Evolutionary conservation across 306 rosid genomes (phyloP), one percentile per base, ranked within the genome.

Genomic region (Gleditsia sinensis): DNA sequence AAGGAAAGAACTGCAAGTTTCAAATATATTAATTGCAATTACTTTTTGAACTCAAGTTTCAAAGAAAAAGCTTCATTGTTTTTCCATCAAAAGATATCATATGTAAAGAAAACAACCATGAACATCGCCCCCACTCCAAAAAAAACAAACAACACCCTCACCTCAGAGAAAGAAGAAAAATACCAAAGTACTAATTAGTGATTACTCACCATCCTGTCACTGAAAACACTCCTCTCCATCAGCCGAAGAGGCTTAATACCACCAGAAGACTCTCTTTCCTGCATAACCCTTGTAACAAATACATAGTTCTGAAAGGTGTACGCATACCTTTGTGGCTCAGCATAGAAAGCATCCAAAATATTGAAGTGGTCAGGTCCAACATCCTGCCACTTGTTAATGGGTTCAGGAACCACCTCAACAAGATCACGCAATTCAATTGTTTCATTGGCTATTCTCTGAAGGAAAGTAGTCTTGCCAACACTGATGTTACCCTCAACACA

Each of bases 151-250:
- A 32, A 37, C 0, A 45, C 37, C 9, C 54, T 23, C 7, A 39
- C 39, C 36, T 58, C 27, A 48, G 46, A 49, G n/a, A 49, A 3
- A 71, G 2, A 53, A 43, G 4, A 61, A 39, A 54, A 19, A 21
- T 23, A 39, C 5, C 5, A 46, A 42, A 33, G 57, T 49, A 25
- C 21, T n/a, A 13, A 56, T 46, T 37, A 75, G 89, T 85, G n/a
- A 56, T 46, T 37, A 75, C 90, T 85, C 73, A 94, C 97, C 97
- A 94, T 94, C 74, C 97, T 80, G 87, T 94, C 98, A 78, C 98
- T 94, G 84, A 94, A 94, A 80, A 94, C 97, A 30, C 98, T 94
- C 93, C 96, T 88, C 84, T 94, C 97, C 98, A 92, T 91, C 89
- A 94, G 77, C 46, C 98, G 85, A 71, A 94, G 97, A 75, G 98